Base-by-base conservation (phyloP, 805 yeast species). In the Naumovozyma castellii region DNA sequence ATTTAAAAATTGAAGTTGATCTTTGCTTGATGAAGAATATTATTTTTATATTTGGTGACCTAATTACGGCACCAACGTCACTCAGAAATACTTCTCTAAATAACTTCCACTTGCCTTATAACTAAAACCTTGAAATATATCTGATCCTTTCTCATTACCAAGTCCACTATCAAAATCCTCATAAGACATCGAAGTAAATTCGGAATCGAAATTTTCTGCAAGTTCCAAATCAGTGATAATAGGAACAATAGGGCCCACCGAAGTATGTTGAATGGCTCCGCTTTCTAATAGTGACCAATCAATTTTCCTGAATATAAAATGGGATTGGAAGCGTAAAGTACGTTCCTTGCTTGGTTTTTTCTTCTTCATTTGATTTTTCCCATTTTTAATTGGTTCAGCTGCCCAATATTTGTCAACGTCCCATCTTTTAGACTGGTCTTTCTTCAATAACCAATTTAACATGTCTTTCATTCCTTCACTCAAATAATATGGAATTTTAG, bases 171-270 rank as follows among this genome's bases (percentile, higher is more conserved):
- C 15, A 8, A 46, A 36, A 25, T 51, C 51, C n/a, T 53, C 57
- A 34, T 78, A 67, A 30, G 71, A 69, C 80, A 84, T 71, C 6
- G 71, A 71, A 0, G 95, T 86, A 61, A 86, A 86, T 43, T 83
- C 88, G 8, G 70, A 61, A 46, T 84, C 85, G 55, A 86, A 86
- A 53, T 86, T 86, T 56, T 86, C 95, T 0, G 95, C 95, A 40
- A 82, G 56, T 35, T 69, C 78, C 18, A 94, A 90, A 53, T 85
- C 78, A 0, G 94, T 82, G 33, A 87, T 75, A 4, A 84, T 62
- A 1, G 96, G 95, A n/a, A 77, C 64, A 28, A 86, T 80, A 1
- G 96, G 95, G 2, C 95, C 94, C 38, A 65, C 62, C 5, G 73
- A 60, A 1, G 61, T 59, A 20, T 61, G 54, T 18, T 61, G 63